phyloP scores from a whole-genome alignment of 768 basidiomycete genomes.

The Lactarius sp. region DNA sequence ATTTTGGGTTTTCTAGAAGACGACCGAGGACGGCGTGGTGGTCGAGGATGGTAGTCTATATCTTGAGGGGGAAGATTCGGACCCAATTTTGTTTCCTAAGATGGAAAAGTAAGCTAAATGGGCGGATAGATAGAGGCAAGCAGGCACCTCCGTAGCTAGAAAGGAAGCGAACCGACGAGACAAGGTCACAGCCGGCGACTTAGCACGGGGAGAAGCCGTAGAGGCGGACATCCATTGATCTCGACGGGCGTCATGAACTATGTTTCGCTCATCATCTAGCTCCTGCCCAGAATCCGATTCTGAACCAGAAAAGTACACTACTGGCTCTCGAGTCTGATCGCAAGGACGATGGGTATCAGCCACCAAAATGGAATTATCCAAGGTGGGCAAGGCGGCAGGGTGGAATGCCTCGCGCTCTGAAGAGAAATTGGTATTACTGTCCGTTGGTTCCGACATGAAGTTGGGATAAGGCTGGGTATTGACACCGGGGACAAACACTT shows the following conservation, averaged over 20 bases:
- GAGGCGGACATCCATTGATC: slow-evolving; percentile 10
- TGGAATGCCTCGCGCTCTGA: slow-evolving; percentile 6
- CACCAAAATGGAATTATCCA: slow-evolving; percentile 5
- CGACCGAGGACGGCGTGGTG: slow-evolving; percentile 11
- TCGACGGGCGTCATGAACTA: slow-evolving; percentile 4
- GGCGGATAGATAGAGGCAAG: neutral
- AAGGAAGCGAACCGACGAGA: slow-evolving; percentile 18
- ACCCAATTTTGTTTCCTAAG: slow-evolving; percentile 7
- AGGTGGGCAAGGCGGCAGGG: neutral
- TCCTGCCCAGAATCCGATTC: slow-evolving; percentile 20
- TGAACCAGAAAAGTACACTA: slow-evolving; percentile 15
- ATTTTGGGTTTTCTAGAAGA: slow-evolving; percentile 39
- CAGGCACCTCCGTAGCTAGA: slow-evolving; percentile 15
- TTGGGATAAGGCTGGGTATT: slow-evolving; percentile 3
- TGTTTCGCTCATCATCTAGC: slow-evolving; percentile 13
- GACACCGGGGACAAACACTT: slow-evolving; percentile 7
- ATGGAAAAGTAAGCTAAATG: slow-evolving; percentile 1
- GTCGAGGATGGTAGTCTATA: slow-evolving; percentile 1
- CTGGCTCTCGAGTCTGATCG: slow-evolving; percentile 6
- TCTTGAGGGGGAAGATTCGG: slow-evolving; percentile 6
- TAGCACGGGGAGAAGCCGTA: slow-evolving; percentile 8
- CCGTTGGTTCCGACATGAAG: slow-evolving; percentile 1
- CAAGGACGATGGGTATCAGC: slow-evolving; percentile 4
- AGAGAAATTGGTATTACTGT: neutral
- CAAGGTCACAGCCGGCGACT: slow-evolving; percentile 1